phyloP scores from a whole-genome alignment of 2,329 filamentous ascomycete species.

The Tricladium varicosporioides region DNA sequence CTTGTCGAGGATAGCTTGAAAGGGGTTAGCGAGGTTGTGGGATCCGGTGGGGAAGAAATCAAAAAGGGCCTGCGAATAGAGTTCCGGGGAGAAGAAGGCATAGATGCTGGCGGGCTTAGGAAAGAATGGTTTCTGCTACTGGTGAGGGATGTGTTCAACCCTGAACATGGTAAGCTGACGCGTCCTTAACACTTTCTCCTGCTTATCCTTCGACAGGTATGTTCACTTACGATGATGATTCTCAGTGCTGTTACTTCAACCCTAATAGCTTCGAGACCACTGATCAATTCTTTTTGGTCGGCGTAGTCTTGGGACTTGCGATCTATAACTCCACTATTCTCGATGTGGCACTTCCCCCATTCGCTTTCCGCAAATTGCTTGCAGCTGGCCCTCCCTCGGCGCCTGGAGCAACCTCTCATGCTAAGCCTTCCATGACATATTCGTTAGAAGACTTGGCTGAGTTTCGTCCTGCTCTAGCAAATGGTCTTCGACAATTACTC shows the following conservation, averaged over 20 bases:
- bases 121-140: constrained; percentile 95
- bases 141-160: constrained; percentile 86
- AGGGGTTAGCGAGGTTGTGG: constrained; percentile 80
- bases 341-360: constrained; percentile 82
- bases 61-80: constrained; percentile 87
- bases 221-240: constrained; percentile 90
- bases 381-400: constrained; percentile 67
- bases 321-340: constrained; percentile 96
- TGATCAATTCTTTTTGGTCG: constrained; percentile 88
- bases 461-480: constrained; percentile 72
- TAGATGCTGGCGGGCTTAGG: constrained; percentile 83
- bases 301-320: constrained; percentile 81
- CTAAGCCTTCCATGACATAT: constrained; percentile 65
- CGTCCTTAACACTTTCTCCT: not conserved
- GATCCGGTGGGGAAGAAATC: constrained; percentile 76
- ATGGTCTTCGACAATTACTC: constrained; percentile 71
- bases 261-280: constrained; percentile 85
- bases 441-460: constrained; percentile 81
- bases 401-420: constrained; percentile 52
- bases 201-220: constrained; percentile 56
- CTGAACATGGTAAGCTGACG: constrained; percentile 68
- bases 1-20: constrained; percentile 85
- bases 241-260: constrained; percentile 90
- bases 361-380: constrained; percentile 84
- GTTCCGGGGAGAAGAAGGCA: constrained; percentile 84